These are phyloP conservation scores for Fusarium aywerte DNA, from an alignment of 2,329 filamentous ascomycete genomes.

Conservation along the genomic window DNA sequence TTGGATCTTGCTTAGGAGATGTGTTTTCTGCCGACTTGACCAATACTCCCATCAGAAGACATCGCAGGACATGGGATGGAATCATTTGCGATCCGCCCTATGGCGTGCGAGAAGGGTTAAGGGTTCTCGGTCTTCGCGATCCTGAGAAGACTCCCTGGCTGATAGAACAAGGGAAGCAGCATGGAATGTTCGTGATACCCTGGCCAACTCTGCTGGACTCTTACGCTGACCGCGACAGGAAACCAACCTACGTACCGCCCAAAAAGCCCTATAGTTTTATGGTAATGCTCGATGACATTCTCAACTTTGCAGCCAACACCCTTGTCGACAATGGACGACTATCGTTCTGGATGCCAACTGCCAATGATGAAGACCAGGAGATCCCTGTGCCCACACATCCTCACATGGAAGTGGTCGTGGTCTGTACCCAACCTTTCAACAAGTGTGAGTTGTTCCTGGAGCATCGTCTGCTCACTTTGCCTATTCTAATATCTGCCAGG, in stretches of 20 bases:
- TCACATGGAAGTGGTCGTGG: conserved; percentile 75
- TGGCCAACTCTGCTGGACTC: neutral
- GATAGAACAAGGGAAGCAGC: conserved; percentile 74
- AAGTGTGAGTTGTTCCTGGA: conserved; percentile 70
- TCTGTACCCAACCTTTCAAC: conserved; percentile 89
- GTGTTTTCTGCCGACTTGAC: conserved; percentile 88
- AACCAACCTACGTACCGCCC: conserved; percentile 79
- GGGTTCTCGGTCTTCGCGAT: conserved; percentile 83
- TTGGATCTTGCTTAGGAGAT: conserved; percentile 74
- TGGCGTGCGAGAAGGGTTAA: conserved; percentile 90
- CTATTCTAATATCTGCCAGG: conserved; percentile 59
- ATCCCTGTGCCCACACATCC: conserved; percentile 82
- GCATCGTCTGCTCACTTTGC: neutral
- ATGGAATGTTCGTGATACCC: conserved; percentile 70
- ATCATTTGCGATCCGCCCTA: conserved; percentile 97
- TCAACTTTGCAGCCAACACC: conserved; percentile 80
- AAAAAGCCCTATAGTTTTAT: conserved; percentile 93
- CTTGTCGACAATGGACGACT: conserved; percentile 83
- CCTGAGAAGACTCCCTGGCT: conserved; percentile 68
- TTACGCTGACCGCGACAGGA: conserved; percentile 48
- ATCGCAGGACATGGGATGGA: conserved; percentile 77
- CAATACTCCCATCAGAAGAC: conserved; percentile 77
- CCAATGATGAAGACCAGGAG: conserved; percentile 80
- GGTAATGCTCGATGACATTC: conserved; percentile 88
- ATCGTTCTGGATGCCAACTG: conserved; percentile 97